Conservation (phyloP, 805 yeast genomes). For the Lipomyces chichibuensis region DNA sequence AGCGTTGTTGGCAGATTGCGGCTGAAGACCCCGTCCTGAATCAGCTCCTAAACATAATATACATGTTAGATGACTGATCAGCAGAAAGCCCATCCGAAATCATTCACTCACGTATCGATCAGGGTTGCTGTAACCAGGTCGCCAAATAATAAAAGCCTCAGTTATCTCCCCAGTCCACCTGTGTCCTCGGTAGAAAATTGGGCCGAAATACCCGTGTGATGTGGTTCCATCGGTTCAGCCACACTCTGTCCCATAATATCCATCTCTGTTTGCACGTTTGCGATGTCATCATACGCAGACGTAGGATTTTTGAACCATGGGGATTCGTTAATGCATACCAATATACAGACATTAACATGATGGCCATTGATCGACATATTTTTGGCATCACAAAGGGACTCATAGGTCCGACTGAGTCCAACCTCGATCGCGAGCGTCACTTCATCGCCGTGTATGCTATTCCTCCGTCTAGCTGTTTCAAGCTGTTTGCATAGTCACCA, state of each 20-base stretch:
- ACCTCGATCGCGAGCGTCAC: background rate
- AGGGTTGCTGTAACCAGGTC: background rate
- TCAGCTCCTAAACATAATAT: no score
- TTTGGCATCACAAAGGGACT: background rate
- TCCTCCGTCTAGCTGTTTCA: constrained; percentile 2
- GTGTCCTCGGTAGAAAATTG: background rate
- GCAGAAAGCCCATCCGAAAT: no score
- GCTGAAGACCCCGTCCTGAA: no score
- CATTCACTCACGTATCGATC: background rate
- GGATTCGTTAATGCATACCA: background rate
- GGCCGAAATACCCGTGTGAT: background rate
- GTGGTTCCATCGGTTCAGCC: background rate
- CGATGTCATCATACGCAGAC: background rate
- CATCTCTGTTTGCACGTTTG: background rate
- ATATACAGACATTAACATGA: background rate
- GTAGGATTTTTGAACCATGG: background rate
- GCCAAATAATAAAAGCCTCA: background rate
- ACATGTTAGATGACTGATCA: no score
- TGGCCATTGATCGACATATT: background rate
- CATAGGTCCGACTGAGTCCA: background rate
- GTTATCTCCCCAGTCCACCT: background rate
- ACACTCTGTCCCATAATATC: background rate
- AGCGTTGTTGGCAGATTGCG: no score
- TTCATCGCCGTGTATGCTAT: background rate
- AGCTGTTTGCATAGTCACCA: background rate